Evolutionary conservation across 495 filamentous ascomycete species (phyloP).

Genomic region (Eremomyces bilateralis): DNA sequence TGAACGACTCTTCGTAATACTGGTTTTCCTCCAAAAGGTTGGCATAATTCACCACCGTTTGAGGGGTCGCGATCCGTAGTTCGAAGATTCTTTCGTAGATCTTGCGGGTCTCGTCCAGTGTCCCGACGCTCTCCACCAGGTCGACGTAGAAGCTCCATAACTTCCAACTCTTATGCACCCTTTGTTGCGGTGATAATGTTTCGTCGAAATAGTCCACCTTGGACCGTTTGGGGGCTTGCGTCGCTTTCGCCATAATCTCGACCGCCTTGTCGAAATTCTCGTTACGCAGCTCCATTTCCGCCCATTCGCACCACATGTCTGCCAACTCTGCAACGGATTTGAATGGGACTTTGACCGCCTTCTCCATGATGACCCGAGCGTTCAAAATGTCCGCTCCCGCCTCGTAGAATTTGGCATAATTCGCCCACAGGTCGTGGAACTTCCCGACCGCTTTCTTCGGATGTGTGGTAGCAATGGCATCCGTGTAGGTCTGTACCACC

Average conservation of each 20-base stretch:
- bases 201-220: conserved; percentile 98
- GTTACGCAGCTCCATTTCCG: conserved; percentile 86
- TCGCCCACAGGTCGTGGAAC: conserved; percentile 89
- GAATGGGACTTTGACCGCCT: conserved; percentile 92
- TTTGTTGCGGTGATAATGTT: conserved; percentile 75
- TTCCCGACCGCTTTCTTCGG: conserved; percentile 89
- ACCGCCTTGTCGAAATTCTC: conserved; percentile 93
- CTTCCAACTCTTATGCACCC: conserved; percentile 98
- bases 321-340: conserved; percentile 88
- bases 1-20: conserved; percentile 96
- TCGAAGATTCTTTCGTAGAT: conserved; percentile 97
- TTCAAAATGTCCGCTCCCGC: conserved; percentile 64
- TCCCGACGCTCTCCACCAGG: conserved; percentile 82
- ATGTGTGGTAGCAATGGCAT: conserved; percentile 77
- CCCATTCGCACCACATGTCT: conserved; percentile 98
- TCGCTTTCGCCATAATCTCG: conserved; percentile 89
- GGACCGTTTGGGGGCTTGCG: conserved; percentile 82
- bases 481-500: conserved; percentile 84
- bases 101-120: conserved; percentile 77
- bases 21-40: conserved; percentile 88
- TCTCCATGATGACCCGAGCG: conserved; percentile 85
- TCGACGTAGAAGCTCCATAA: conserved; percentile 99
- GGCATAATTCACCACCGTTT: conserved; percentile 96
- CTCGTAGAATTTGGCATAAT: conserved; percentile 97
- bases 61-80: conserved; percentile 88